A percentile compares a stretch with the other conserved stretches of the same genome.
phyloP scores from a whole-genome alignment of 1,284 basidiomycete genomes.

The Sporisorium sorghi region DNA sequence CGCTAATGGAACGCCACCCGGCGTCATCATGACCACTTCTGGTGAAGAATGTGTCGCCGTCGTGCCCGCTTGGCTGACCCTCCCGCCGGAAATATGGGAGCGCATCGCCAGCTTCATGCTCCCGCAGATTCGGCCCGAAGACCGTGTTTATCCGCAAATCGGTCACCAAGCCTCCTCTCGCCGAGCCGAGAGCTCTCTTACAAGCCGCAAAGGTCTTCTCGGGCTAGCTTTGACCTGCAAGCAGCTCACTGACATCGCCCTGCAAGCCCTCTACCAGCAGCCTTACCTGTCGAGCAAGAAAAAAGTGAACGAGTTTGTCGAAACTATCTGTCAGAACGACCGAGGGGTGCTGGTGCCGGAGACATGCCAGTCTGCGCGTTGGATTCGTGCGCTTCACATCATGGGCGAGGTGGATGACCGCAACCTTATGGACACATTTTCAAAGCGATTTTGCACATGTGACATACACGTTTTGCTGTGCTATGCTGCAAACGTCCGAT shows the following conservation, averaged over 20 bases:
- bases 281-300: not conserved
- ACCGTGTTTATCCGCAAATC: no score
- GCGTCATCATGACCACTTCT: no score
- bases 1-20: not conserved
- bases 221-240: conserved; percentile 5
- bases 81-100: conserved; percentile 11
- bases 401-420: no score
- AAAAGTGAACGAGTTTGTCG: not conserved
- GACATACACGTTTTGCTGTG: not conserved
- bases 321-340: not conserved
- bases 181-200: not conserved
- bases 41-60: not conserved
- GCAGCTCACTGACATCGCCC: not conserved
- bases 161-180: no score
- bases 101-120: not conserved
- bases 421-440: not conserved
- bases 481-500: not conserved
- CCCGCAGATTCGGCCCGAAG: not conserved
- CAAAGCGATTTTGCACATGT: not conserved
- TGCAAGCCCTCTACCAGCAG: not conserved
- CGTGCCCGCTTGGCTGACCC: not conserved
- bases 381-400: not conserved
- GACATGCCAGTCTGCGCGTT: not conserved
- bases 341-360: not conserved
- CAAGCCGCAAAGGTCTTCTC: not conserved